Evolutionary conservation across 2,329 filamentous ascomycete species (phyloP), one percentile per base, ranked within the genome.

Genomic region (Pyrenophora seminiperda): DNA sequence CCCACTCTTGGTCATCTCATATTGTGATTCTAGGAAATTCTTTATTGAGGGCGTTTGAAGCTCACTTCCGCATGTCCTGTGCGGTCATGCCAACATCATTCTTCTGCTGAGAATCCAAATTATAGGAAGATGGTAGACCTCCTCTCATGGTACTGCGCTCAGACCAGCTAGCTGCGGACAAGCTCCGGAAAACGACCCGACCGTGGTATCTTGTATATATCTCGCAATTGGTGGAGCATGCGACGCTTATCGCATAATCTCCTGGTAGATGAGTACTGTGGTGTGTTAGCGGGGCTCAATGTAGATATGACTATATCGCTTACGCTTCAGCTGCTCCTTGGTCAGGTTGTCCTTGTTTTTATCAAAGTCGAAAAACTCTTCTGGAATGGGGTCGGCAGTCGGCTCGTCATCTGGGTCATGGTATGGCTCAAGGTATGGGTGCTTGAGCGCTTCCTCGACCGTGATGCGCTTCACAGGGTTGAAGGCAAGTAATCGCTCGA

Each of bases 341-440:
- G 89, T 97, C 70, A 99, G 78, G 68, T 88, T 94, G 75, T 99
- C 94, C 85, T 99, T 99, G 82, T 97, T 96, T 83, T 97, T 97
- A 78, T 99, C 94, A 75, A 99, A 99, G 77, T 99, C 94, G 74
- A 99, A 99, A 81, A 99, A 99, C 74, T 96, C 93, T 75, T 97
- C 93, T 17, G 94, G 94, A 68, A 99, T 99, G 17, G 94, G 92
- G 34, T 92, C 90, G 14, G 94, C 94, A 10, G 91, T 97, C 41
- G 94, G 94, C 82, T 99, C 94, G 72, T 99, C 94, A 71, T 97
- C 94, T 5, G 94, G 94, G 74, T 99, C 94, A 75, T 99, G 94
- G 77, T 99, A 99, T 5, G 94, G 94, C 80, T 99, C 94, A 27
- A 99, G 84, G 77, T 99, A 99, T 4, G 94, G 93, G 77, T 99